Evolutionary conservation across 345 rosid genomes (phyloP).

Genomic region (Citrus glauca): DNA sequence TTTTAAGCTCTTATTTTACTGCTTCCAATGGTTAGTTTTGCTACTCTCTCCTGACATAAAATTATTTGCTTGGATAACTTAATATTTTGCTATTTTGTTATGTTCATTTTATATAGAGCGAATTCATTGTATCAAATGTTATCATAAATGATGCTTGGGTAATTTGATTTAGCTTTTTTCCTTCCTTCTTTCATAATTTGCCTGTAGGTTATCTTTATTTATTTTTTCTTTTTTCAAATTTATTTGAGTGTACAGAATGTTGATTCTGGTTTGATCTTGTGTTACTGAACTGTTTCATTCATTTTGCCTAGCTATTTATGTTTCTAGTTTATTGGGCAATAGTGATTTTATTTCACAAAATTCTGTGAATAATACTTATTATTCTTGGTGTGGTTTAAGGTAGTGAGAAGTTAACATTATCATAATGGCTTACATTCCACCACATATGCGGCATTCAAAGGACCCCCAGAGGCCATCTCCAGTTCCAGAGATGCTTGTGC

Average conservation of each 20-base stretch:
- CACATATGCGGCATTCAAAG: slow-evolving; percentile 25
- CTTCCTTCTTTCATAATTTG: not conserved
- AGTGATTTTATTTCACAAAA: not conserved
- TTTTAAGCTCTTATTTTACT: not conserved
- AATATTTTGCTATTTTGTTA: not conserved
- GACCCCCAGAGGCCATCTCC: not conserved
- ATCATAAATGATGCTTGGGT: not conserved
- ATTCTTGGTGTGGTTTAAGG: not conserved
- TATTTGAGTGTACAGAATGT: not conserved
- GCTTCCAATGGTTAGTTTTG: not conserved
- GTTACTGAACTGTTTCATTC: not conserved
- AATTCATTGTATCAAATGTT: not conserved
- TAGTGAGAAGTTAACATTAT: not conserved
- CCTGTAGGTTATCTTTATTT: not conserved
- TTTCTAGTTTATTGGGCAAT: not conserved
- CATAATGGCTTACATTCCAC: slow-evolving; percentile 28
- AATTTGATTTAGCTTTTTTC: not conserved
- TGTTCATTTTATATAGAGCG: not conserved
- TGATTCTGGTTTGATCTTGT: not conserved
- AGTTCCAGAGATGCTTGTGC: slow-evolving; percentile 9
- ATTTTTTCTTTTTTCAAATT: not conserved
- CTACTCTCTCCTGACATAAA: not conserved
- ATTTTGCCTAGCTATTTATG: not conserved
- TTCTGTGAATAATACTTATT: not conserved
- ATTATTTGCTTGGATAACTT: not conserved